phyloP scores from a whole-genome alignment of 2,329 filamentous ascomycete species.

The Xylariaceae sp. region DNA sequence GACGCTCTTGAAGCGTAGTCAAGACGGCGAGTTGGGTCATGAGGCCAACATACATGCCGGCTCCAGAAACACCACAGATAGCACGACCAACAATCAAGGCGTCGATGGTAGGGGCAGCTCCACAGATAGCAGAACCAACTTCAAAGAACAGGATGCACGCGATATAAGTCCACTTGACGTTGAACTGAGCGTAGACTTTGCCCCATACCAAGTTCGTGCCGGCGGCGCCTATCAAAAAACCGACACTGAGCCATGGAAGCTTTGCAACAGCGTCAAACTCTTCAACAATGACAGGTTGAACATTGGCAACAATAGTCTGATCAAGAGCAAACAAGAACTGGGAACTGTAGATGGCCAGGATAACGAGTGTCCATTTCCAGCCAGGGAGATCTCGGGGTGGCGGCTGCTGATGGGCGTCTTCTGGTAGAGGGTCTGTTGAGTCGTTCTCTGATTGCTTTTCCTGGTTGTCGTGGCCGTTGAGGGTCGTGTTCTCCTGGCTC shows the following conservation, averaged over 20 bases:
- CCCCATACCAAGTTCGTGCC: constrained; percentile 46
- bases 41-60: constrained; percentile 50
- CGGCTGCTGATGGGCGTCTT: too few relatives aligned
- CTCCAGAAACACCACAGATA: constrained; percentile 52
- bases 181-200: constrained; percentile 48
- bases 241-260: constrained; percentile 48
- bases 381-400: too few relatives aligned
- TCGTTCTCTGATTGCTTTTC: too few relatives aligned
- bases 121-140: constrained; percentile 47
- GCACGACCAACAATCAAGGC: constrained; percentile 55
- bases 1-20: constrained; percentile 33
- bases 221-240: constrained; percentile 50
- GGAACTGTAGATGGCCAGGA: constrained; percentile 4
- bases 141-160: constrained; percentile 29
- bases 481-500: too few relatives aligned
- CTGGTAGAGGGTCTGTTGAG: too few relatives aligned
- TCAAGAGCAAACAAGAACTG: constrained; percentile 48
- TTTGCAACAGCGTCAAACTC: constrained; percentile 45
- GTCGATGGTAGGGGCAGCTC: constrained; percentile 29
- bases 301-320: constrained; percentile 54
- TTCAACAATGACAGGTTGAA: constrained; percentile 49
- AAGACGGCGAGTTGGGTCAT: constrained; percentile 33
- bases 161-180: constrained; percentile 49
- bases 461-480: too few relatives aligned
- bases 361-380: constrained; percentile 39